Conservation (phyloP, 1,284 basidiomycete species). For the Peniophora sp. region DNA sequence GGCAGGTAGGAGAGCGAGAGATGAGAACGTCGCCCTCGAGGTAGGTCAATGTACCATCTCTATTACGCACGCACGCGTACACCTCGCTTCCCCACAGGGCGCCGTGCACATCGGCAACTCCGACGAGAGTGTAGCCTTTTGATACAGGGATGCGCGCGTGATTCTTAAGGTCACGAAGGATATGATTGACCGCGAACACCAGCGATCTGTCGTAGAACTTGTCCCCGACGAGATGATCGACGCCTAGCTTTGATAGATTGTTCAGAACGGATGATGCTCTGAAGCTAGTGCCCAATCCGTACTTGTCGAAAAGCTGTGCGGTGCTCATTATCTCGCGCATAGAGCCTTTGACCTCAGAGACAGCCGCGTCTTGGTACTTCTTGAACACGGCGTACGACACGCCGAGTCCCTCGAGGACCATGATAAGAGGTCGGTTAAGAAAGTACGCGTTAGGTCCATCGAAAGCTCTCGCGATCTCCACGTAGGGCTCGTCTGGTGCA, state of each 20-base stretch:
- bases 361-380: conserved; percentile 43
- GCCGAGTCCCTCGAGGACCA: conserved; percentile 54
- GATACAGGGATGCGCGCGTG: conserved; percentile 61
- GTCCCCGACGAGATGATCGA: conserved; percentile 23
- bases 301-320: conserved; percentile 36
- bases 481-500: conserved; percentile 32
- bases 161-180: conserved; percentile 61
- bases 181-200: conserved; percentile 46
- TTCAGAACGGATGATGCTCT: conserved; percentile 30
- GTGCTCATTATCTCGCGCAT: conserved; percentile 28
- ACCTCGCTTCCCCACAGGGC: conserved; percentile 45
- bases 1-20: conserved; percentile 57
- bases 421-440: conserved; percentile 64
- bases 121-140: conserved; percentile 55
- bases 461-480: conserved; percentile 63
- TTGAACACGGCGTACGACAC: conserved; percentile 47
- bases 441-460: conserved; percentile 48
- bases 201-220: conserved; percentile 46
- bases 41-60: conserved; percentile 31
- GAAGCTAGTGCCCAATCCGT: conserved; percentile 34
- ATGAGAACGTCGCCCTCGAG: conserved; percentile 50
- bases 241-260: conserved; percentile 27
- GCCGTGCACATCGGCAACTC: conserved; percentile 54
- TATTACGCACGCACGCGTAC: conserved; percentile 46
- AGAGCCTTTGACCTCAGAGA: conserved; percentile 36